Conservation (phyloP, 139 green algal genomes). For the Chlorella sp. region DNA sequence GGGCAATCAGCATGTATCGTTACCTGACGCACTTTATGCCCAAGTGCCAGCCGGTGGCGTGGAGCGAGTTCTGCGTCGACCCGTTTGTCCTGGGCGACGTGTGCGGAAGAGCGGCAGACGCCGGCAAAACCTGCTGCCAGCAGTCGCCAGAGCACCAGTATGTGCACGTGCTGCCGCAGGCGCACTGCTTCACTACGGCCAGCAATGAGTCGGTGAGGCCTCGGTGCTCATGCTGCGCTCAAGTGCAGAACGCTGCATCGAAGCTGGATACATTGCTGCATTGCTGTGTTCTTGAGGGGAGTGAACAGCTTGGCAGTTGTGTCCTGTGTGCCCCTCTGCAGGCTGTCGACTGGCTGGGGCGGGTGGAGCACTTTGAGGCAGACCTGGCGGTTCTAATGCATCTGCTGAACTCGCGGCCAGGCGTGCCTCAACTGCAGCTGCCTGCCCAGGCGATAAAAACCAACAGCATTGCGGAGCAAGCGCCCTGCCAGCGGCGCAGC, state of each 20-base stretch:
- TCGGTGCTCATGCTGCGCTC: no score
- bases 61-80: not conserved
- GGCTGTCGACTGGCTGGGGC: constrained; percentile 17
- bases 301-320: no score
- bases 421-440: constrained; percentile 2
- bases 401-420: not conserved
- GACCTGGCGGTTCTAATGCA: not conserved
- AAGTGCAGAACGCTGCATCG: no score
- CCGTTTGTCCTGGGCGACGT: constrained; percentile 2
- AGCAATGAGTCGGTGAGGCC: no score
- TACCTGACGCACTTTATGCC: not conserved
- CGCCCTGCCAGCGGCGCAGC: not conserved
- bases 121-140: not conserved
- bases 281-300: no score
- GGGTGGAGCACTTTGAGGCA: constrained; percentile 15
- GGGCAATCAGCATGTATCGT: constrained; percentile 24
- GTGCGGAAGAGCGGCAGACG: not conserved
- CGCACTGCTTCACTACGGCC: not conserved
- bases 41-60: not conserved
- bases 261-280: no score
- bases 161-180: constrained; percentile 12
- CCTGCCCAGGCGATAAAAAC: not conserved
- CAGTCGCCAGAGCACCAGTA: constrained; percentile 17
- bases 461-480: not conserved
- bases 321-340: not conserved